Conservation (phyloP, 345 rosid species). For the Linum trigynum region DNA sequence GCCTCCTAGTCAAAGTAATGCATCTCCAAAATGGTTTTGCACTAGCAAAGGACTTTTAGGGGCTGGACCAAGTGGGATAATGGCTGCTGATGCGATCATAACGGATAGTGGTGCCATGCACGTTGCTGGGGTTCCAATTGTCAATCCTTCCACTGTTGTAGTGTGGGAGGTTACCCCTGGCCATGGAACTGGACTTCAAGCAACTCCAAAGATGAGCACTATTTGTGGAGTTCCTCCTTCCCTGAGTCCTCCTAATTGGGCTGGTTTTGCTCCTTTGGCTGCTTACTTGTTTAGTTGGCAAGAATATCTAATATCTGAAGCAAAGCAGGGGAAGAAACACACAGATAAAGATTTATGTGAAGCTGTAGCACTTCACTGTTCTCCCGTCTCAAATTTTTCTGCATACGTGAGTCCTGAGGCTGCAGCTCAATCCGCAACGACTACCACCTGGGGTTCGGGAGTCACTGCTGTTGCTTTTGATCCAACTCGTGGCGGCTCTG, state of each 20-base stretch:
- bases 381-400: conserved; percentile 97
- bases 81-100: conserved; percentile 99
- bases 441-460: conserved; percentile 99
- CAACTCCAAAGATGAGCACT: conserved; percentile 49
- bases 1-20: conserved; percentile 72
- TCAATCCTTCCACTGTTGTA: conserved; percentile 96
- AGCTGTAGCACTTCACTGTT: conserved; percentile 71
- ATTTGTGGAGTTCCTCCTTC: conserved; percentile 78
- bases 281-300: conserved; percentile 96
- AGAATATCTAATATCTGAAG: conserved; percentile 76
- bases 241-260: conserved; percentile 79
- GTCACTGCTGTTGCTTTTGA: conserved; percentile 99
- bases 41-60: conserved; percentile 98
- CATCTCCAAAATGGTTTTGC: conserved; percentile 74
- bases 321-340: conserved; percentile 59
- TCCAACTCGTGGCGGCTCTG: conserved; percentile 98
- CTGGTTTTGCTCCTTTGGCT: conserved; percentile 96
- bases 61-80: conserved; percentile 99
- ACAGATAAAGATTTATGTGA: conserved; percentile 60
- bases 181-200: conserved; percentile 85
- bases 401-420: conserved; percentile 99
- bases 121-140: conserved; percentile 99
- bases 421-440: conserved; percentile 93
- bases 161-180: conserved; percentile 99
- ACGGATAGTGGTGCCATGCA: conserved; percentile 98